Percentiles rank a stretch among this genome's conserved stretches.
phyloP scores from a whole-genome alignment of 139 green algal genomes.

The Edaphochlamys debaryana region DNA sequence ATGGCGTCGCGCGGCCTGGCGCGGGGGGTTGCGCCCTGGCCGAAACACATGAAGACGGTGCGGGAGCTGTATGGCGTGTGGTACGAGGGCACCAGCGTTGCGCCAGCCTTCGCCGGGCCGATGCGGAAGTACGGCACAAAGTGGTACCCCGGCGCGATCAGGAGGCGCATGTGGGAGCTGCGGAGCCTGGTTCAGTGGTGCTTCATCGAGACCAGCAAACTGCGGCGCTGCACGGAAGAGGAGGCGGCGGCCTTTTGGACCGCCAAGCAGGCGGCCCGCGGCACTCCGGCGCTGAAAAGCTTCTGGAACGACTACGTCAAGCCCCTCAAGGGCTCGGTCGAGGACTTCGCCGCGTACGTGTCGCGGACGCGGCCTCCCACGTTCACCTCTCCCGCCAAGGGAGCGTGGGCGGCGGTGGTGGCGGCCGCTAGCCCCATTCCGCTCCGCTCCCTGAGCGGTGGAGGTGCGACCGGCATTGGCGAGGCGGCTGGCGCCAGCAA shows the following conservation, averaged over 20 bases:
- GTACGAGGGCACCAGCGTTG: not conserved
- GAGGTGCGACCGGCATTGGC: too few species aligned
- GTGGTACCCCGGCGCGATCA: not conserved
- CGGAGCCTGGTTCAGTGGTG: not conserved
- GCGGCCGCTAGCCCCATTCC: too few species aligned
- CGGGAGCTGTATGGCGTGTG: not conserved
- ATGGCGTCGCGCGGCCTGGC: too few species aligned
- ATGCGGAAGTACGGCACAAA: not conserved
- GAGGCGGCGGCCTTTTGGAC: not conserved
- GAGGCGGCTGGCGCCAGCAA: too few species aligned
- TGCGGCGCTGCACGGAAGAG: not conserved
- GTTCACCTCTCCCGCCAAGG: not conserved
- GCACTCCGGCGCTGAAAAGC: not conserved
- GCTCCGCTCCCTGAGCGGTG: too few species aligned
- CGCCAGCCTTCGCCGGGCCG: not conserved
- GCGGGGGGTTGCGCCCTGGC: not conserved
- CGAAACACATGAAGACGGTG: not conserved
- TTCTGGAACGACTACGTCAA: not conserved
- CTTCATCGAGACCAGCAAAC: not conserved
- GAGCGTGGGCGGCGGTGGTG: too few species aligned
- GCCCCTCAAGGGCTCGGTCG: not conserved
- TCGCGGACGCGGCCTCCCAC: not conserved
- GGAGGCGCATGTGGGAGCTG: not conserved
- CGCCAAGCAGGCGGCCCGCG: not conserved
- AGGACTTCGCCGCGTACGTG: constrained; percentile 1